Conservation (phyloP, 2,329 filamentous ascomycete species). For the Alternaria rosae region DNA sequence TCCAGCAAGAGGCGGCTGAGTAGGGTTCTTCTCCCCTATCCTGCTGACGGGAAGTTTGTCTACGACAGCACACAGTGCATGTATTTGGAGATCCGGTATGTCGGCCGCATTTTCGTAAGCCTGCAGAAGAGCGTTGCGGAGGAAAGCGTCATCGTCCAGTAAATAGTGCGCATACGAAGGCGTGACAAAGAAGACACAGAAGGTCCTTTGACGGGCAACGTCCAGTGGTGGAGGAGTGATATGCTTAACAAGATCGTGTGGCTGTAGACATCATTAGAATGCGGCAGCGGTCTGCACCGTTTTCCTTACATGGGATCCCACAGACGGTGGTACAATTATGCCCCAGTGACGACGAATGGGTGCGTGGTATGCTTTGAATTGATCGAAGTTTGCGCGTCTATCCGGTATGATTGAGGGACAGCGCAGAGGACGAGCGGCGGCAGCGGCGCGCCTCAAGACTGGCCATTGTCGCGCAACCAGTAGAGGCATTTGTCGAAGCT, state of each 20-base stretch:
- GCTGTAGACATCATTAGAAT: slow-evolving; percentile 24
- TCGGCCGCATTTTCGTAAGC: slow-evolving; percentile 14
- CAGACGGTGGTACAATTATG: slow-evolving; percentile 38
- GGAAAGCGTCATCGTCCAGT: slow-evolving; percentile 34
- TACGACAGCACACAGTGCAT: slow-evolving; percentile 47
- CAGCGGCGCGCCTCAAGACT: slow-evolving; percentile 26
- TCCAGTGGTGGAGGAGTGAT: slow-evolving; percentile 25
- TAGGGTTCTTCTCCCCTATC: background rate
- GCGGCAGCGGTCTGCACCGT: background rate
- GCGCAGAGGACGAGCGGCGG: slow-evolving; percentile 8
- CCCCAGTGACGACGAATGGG: slow-evolving; percentile 23
- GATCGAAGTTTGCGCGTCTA: background rate
- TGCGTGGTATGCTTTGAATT: background rate
- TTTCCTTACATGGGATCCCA: slow-evolving; percentile 29
- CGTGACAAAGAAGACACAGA: slow-evolving; percentile 43
- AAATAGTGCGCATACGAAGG: slow-evolving; percentile 45
- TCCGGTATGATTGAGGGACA: background rate
- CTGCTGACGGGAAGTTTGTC: slow-evolving; percentile 44
- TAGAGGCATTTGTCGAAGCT: slow-evolving; percentile 39
- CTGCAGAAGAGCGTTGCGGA: slow-evolving; percentile 33
- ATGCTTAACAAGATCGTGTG: slow-evolving; percentile 30
- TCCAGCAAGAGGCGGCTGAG: slow-evolving; percentile 26
- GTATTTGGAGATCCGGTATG: slow-evolving; percentile 9
- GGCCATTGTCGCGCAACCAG: slow-evolving; percentile 39
- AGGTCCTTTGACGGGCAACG: slow-evolving; percentile 15